Evolutionary conservation across 495 filamentous ascomycete genomes (phyloP), one percentile per base, ranked within the genome.

Genomic region (Tirmania nivea): DNA sequence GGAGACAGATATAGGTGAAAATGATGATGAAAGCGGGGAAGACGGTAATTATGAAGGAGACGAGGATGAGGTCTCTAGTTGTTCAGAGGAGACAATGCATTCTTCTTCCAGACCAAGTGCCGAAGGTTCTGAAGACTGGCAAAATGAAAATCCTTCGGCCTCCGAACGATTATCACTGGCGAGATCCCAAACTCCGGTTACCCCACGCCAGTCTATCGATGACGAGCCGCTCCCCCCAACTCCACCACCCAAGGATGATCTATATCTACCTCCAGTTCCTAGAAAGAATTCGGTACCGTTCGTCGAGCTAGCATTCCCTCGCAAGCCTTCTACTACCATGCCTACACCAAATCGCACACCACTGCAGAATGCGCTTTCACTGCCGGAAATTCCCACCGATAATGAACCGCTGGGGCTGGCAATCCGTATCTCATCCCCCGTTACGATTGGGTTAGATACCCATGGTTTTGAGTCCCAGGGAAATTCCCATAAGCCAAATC

Each of bases 331-430:
- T 10, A 54, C 59, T 37, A 34, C 39, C 19, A 31, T 52, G 54
- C 49, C 60, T 49, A 54, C 54, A 35, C 51, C 39, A 55, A 50
- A 64, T 58, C 56, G 57, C 57, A 63, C 57, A 36, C 59, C 59
- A 51, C 58, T 37, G 51, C 56, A 35, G 59, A 58, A 35, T 61
- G 56, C n/a, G 50, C 57, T 50, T 4, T 56, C 59, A 36, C 53
- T 64, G 37, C 62, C 62, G 31, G 62, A 64, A 57, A 63, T 64
- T 58, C 55, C 57, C 58, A 63, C 55, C 48, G 62, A 64, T 53
- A 55, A 20, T n/a, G 62, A 61, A 19, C 61, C 62, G 45, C 55
- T 64, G 10, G 62, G 62, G 8, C 25, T 64, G 19, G 62, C 62
- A 10, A 64, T 64, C 52, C 56, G 56, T 45, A 52, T 60, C 34